Evolutionary conservation across 257 asterid species (phyloP).

Genomic region (Perilla frutescens): DNA sequence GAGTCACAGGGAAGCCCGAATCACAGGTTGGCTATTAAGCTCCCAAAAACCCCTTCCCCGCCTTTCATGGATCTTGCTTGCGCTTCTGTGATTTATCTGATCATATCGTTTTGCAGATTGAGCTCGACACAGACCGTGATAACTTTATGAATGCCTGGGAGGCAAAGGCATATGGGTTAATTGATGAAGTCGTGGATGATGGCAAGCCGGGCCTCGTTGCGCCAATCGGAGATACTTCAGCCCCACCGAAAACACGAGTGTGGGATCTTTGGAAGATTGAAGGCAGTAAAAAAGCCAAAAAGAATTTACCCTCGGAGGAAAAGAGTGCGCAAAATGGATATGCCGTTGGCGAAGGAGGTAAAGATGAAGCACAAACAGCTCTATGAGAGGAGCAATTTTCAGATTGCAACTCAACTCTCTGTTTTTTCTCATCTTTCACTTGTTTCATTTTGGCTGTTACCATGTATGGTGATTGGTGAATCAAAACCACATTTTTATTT

Average conservation of each 20-base stretch:
- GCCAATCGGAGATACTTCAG: constrained; percentile 60
- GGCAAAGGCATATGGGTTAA: constrained; percentile 87
- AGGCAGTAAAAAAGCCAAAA: constrained; percentile 62
- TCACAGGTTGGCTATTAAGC: constrained; percentile 54
- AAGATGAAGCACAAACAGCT: constrained; percentile 58
- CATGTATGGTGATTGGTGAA: background rate
- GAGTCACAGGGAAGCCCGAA: constrained; percentile 85
- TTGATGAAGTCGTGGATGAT: constrained; percentile 89
- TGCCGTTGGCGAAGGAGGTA: constrained; percentile 40
- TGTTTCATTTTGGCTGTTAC: background rate
- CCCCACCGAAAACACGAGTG: constrained; percentile 81
- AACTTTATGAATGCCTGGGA: constrained; percentile 96
- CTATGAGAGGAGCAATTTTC: constrained; percentile 30
- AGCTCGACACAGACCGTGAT: constrained; percentile 78
- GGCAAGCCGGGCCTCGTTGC: constrained; percentile 96
- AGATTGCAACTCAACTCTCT: background rate
- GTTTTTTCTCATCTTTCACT: background rate
- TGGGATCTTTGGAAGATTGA: constrained; percentile 75
- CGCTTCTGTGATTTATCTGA: background rate
- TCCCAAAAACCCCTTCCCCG: constrained; percentile 8
- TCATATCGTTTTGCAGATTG: constrained; percentile 52
- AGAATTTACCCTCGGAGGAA: constrained; percentile 80
- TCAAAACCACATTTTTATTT: background rate
- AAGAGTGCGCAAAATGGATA: constrained; percentile 50
- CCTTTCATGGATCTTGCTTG: background rate